Conservation (phyloP, 139 green algal genomes). For the Coccomyxa sp. region DNA sequence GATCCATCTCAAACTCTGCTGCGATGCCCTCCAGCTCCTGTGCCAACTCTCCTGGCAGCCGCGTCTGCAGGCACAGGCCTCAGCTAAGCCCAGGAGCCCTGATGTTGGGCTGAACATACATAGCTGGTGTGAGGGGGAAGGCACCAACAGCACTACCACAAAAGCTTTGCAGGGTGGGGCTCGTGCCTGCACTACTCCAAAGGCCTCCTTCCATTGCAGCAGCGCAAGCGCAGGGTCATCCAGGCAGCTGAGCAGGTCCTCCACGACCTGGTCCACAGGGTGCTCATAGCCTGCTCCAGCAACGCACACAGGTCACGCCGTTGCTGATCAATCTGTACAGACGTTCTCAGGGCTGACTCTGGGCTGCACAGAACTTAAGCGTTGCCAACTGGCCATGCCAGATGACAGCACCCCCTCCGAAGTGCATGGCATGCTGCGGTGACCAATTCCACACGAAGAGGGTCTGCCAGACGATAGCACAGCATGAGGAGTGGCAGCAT, state of each 20-base stretch:
- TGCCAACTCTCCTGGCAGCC: slow-evolving; percentile 52
- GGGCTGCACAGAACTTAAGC: neutral
- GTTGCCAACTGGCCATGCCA: too few species aligned
- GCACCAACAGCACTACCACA: neutral
- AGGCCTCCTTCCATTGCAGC: slow-evolving; percentile 78
- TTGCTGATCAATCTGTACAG: too few species aligned
- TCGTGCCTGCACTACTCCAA: slow-evolving; percentile 52
- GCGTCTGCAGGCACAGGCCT: slow-evolving; percentile 18
- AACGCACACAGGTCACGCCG: too few species aligned
- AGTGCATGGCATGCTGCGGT: too few species aligned
- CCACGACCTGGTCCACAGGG: slow-evolving; percentile 51
- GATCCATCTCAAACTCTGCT: slow-evolving; percentile 38
- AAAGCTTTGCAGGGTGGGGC: neutral
- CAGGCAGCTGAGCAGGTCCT: slow-evolving; percentile 64
- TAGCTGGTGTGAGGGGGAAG: neutral
- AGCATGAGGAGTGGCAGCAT: too few species aligned
- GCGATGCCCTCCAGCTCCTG: slow-evolving; percentile 41
- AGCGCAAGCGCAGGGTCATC: slow-evolving; percentile 73
- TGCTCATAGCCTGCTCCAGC: slow-evolving; percentile 52
- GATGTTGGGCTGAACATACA: neutral
- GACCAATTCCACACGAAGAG: too few species aligned
- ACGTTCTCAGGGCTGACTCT: too few species aligned
- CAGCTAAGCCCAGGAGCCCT: neutral
- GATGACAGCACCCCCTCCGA: too few species aligned
- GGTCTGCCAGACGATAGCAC: too few species aligned